Base-by-base conservation (phyloP, 805 yeast species). In the Blastobotrys terrestris region DNA sequence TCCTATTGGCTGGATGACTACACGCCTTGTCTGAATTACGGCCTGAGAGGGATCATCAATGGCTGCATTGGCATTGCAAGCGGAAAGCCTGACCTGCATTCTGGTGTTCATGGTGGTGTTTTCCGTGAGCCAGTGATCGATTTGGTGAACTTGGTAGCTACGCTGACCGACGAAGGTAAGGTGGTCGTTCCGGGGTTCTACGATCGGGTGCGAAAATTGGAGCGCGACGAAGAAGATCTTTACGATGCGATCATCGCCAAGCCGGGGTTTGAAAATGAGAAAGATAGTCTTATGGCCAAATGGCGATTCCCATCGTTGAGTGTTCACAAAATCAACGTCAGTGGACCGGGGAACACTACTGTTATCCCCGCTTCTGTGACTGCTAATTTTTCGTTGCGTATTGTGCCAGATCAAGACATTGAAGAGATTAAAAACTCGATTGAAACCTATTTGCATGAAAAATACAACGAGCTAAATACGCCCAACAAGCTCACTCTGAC, bases 41-140 rank as follows among this genome's bases (percentile, higher is more conserved):
- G 99, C 0, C 73, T 94, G 53, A 77, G 99, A 64, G 99, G 99
- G 49, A 92, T 91, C 1, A 75, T 94, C 20, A 86, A 90, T 68
- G 85, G 88, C 1, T 74, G 82, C n/a, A 78, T 94, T 2, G 80
- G 80, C 39, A 75, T 94, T 8, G 72, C 74, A 53, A 81, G 90
- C 49, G 91, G 84, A 58, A 77, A 77, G 54, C 95, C 95, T 1
- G 97, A 94, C 67, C 73, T 95, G 54, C 99, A 94, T 65, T 88
- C 97, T 0, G 99, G 99, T 56, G 94, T 94, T 7, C 95, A 90
- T 69, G 99, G 99, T 49, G 98, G 98, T 54, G 83, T 85, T 6
- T 79, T 81, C 55, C 77, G 85, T 53, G 99, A 92, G 61, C 97
- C 99, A 1, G 83, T 95, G 0, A 80, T 87, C 71, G 98, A 92